Percentiles rank a stretch among this genome's conserved stretches.
These are phyloP conservation scores for Claviceps capensis DNA, from an alignment of 2,329 filamentous ascomycete genomes.

Conservation along the genomic window DNA sequence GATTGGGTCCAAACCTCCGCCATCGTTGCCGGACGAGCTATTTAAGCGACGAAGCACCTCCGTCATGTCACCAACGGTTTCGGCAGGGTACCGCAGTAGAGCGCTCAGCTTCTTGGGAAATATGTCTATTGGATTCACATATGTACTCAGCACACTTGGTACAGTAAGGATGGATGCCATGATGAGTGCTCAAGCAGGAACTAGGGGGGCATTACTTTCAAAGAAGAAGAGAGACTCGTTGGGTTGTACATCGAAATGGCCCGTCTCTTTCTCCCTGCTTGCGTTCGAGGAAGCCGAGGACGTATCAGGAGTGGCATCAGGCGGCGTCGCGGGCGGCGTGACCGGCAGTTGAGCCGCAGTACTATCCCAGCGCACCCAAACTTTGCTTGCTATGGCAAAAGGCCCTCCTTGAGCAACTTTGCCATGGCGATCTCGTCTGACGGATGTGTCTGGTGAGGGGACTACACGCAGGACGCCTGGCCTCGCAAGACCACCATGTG, in stretches of 20 bases:
- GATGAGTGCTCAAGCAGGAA: background rate
- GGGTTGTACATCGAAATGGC: slow-evolving; percentile 63
- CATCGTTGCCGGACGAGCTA: slow-evolving; percentile 31
- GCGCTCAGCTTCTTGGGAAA: slow-evolving; percentile 62
- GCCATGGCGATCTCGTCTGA: background rate
- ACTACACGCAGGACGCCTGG: background rate
- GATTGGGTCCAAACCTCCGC: slow-evolving; percentile 37
- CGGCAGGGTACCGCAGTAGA: slow-evolving; percentile 32
- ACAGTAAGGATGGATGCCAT: background rate
- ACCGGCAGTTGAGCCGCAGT: slow-evolving; percentile 6
- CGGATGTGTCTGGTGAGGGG: background rate
- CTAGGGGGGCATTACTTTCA: slow-evolving; percentile 48
- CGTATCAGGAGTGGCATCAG: slow-evolving; percentile 2
- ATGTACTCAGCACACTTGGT: background rate
- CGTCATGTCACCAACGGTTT: slow-evolving; percentile 33
- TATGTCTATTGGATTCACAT: slow-evolving; percentile 43
- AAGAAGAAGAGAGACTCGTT: slow-evolving; percentile 83
- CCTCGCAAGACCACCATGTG: slow-evolving; percentile 3
- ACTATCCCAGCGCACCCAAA: slow-evolving; percentile 11
- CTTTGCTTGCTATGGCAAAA: background rate
- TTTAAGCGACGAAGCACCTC: slow-evolving; percentile 39
- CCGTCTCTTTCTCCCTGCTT: slow-evolving; percentile 49
- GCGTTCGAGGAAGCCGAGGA: slow-evolving; percentile 11
- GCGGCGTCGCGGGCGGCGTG: slow-evolving; percentile 3
- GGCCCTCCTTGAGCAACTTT: background rate